A percentile compares a stretch with the other conserved stretches of the same genome.
These are phyloP conservation scores for Cubamyces sp. DNA, from an alignment of 768 basidiomycete species.

Conservation along the genomic window DNA sequence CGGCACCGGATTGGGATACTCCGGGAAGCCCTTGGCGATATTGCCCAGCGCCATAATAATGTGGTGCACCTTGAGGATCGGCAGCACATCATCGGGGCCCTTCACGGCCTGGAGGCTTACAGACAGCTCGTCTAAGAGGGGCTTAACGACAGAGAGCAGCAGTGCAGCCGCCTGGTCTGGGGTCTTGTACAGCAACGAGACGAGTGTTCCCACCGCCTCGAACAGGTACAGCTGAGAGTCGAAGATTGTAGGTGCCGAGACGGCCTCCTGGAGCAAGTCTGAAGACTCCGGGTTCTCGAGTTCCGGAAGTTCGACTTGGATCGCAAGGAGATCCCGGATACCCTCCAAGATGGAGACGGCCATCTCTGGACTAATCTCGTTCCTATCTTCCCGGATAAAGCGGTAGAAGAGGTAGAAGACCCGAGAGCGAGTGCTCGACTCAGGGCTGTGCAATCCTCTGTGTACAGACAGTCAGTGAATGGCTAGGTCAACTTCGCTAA, in stretches of 20 bases:
- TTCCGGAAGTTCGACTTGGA: constrained; percentile 78
- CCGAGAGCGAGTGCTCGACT: constrained; percentile 70
- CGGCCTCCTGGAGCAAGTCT: constrained; percentile 79
- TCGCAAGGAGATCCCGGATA: constrained; percentile 75
- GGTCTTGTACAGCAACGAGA: constrained; percentile 70
- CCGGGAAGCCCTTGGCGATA: constrained; percentile 96
- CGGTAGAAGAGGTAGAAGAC: constrained; percentile 92
- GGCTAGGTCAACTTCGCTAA: background rate
- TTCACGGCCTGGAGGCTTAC: constrained; percentile 56
- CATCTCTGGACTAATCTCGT: constrained; percentile 76
- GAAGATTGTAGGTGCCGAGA: constrained; percentile 72
- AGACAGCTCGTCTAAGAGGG: constrained; percentile 76
- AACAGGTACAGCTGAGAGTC: constrained; percentile 94
- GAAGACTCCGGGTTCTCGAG: constrained; percentile 69
- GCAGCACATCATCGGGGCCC: constrained; percentile 65
- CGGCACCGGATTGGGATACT: constrained; percentile 73
- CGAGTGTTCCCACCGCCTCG: constrained; percentile 86
- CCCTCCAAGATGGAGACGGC: constrained; percentile 71
- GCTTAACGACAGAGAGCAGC: constrained; percentile 78
- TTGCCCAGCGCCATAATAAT: constrained; percentile 93
- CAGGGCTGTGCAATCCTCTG: constrained; percentile 86
- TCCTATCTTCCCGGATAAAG: constrained; percentile 83
- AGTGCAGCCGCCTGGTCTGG: constrained; percentile 70
- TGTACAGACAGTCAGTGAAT: background rate
- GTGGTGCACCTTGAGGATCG: constrained; percentile 91